Conservation (phyloP, 306 rosid genomes). For the Neltuma alba region DNA sequence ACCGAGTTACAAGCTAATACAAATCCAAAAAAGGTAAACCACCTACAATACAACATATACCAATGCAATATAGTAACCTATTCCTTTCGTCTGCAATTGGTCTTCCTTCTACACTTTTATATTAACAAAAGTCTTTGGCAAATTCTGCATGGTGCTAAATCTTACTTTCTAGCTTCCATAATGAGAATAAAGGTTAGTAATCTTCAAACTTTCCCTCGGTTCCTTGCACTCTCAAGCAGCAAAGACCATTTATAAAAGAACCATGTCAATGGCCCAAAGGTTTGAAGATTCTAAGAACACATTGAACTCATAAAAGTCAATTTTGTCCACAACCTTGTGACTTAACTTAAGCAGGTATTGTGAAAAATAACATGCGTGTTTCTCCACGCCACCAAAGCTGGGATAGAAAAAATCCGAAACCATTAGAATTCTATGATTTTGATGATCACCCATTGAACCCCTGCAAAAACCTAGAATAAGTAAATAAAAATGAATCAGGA, state of each 20-base stretch:
- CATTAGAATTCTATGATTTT: conserved; percentile 73
- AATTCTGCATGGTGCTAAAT: neutral
- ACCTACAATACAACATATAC: too few species aligned
- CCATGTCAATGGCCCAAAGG: neutral
- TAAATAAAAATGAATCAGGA: neutral
- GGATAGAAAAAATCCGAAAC: conserved; percentile 96
- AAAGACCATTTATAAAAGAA: neutral
- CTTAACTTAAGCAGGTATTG: conserved; percentile 86
- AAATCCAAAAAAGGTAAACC: too few species aligned
- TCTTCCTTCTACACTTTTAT: neutral
- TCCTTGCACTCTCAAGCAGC: neutral
- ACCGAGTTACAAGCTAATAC: too few species aligned
- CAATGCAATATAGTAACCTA: too few species aligned
- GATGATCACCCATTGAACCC: conserved; percentile 52
- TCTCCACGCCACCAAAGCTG: conserved; percentile 92
- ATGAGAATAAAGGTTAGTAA: neutral
- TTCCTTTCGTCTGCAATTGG: too few species aligned
- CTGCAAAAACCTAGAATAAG: conserved; percentile 34
- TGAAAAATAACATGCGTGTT: conserved; percentile 80
- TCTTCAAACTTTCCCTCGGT: neutral
- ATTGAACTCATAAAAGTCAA: conserved; percentile 25
- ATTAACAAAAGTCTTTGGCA: neutral
- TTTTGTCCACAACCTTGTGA: conserved; percentile 68
- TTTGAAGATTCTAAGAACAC: neutral
- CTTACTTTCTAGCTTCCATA: neutral